These are phyloP conservation scores for Tarenaya hassleriana DNA, from an alignment of 345 rosid genomes.

Conservation along the genomic window DNA sequence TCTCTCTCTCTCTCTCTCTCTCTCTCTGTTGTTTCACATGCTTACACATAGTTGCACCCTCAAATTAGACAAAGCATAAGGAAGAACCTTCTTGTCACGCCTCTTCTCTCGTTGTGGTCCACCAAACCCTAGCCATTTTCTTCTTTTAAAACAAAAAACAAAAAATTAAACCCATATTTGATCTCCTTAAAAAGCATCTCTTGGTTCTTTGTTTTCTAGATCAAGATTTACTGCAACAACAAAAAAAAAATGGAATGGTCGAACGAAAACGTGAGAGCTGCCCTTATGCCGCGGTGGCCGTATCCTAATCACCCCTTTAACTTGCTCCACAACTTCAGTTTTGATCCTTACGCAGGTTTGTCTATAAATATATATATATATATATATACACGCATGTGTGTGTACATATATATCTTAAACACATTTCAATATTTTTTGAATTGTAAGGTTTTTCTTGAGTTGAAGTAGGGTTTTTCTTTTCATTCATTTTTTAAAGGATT, in stretches of 20 bases:
- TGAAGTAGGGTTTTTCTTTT: too few relatives aligned
- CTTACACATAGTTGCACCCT: slow-evolving; percentile 37
- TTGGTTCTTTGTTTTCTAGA: too few relatives aligned
- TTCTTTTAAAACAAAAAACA: not conserved
- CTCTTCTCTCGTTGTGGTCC: slow-evolving; percentile 34
- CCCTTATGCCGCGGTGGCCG: slow-evolving; percentile 26
- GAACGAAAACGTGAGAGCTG: slow-evolving; percentile 24
- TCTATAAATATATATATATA: not conserved
- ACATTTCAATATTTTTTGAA: too few relatives aligned
- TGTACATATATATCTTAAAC: too few relatives aligned
- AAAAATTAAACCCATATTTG: too few relatives aligned
- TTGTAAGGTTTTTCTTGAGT: too few relatives aligned
- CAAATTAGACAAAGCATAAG: slow-evolving; percentile 20
- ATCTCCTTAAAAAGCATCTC: too few relatives aligned
- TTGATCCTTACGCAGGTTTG: slow-evolving; percentile 61
- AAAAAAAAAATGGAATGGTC: slow-evolving; percentile 23
- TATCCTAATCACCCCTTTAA: slow-evolving; percentile 39
- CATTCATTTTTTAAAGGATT: too few relatives aligned
- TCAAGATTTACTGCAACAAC: not conserved
- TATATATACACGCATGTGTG: not conserved
- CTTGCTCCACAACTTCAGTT: slow-evolving; percentile 54
- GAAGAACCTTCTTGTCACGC: slow-evolving; percentile 33
- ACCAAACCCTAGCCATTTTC: slow-evolving; percentile 11
- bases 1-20: slow-evolving; percentile 19
- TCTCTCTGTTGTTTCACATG: slow-evolving; percentile 19